Conservation (phyloP, 192 early-diverging fungal genomes). For the Backusella sp. region DNA sequence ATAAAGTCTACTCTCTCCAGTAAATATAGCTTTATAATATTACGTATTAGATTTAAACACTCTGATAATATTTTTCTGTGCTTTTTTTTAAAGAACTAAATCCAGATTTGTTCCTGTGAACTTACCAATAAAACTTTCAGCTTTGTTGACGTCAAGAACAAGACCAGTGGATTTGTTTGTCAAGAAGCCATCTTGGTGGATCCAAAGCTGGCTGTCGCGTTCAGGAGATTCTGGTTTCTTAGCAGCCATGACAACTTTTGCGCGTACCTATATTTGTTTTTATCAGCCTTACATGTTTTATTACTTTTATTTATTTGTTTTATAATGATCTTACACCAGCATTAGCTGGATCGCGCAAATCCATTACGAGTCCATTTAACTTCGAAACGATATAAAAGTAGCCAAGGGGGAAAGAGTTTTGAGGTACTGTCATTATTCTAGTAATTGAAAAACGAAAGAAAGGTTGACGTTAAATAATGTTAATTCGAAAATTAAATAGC, state of each 20-base stretch:
- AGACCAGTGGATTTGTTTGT: conserved; percentile 31
- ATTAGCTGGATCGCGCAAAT: conserved; percentile 13
- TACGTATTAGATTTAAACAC: not conserved
- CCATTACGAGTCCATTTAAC: conserved; percentile 26
- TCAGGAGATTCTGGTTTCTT: conserved; percentile 18
- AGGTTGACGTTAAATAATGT: not conserved
- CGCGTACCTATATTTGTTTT: not conserved
- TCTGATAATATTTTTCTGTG: not conserved
- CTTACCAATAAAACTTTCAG: conserved; percentile 30
- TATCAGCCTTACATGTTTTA: not conserved
- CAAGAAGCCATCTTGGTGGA: conserved; percentile 32
- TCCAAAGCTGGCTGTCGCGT: conserved; percentile 33
- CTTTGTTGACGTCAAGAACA: conserved; percentile 30
- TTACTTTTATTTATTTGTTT: not conserved
- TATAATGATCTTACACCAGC: conserved; percentile 10
- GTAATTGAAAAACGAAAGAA: not conserved
- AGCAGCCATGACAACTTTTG: conserved; percentile 15
- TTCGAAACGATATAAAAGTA: conserved; percentile 32
- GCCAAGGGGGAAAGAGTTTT: conserved; percentile 26
- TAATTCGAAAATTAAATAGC: not conserved
- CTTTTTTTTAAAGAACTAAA: not conserved
- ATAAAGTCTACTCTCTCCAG: conserved; percentile 20
- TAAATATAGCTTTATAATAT: conserved; percentile 25
- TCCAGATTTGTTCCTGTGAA: not conserved
- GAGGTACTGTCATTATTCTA: conserved; percentile 21